Percentiles rank a stretch among this genome's conserved stretches.
These are phyloP conservation scores for Nicotiana rustica DNA, from an alignment of 305 asterid species.

Conservation along the genomic window DNA sequence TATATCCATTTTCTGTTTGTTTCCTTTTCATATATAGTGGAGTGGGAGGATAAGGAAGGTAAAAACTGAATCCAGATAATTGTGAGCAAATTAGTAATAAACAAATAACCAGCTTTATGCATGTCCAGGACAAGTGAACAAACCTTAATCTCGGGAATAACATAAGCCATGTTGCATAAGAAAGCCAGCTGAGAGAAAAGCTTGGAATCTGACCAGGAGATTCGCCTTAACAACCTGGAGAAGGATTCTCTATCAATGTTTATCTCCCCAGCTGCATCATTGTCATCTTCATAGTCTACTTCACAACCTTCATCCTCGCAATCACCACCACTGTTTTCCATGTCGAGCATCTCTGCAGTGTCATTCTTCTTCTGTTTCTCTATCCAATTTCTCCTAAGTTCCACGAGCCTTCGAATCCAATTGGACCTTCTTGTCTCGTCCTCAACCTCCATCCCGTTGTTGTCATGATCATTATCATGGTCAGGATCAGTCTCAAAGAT, in stretches of 20 bases:
- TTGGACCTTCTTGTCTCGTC: constrained; percentile 52
- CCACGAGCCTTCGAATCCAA: constrained; percentile 77
- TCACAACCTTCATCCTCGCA: constrained; percentile 52
- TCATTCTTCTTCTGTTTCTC: constrained; percentile 47
- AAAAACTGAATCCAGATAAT: not conserved
- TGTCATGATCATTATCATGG: constrained; percentile 2
- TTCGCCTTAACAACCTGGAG: constrained; percentile 54
- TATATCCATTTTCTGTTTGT: not conserved
- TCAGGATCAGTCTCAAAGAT: constrained; percentile 23
- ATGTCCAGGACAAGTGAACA: constrained; percentile 21
- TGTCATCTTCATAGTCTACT: constrained; percentile 67
- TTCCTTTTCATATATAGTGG: not conserved
- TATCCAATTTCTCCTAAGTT: constrained; percentile 65
- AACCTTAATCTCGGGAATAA: constrained; percentile 80
- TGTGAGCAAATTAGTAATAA: not conserved
- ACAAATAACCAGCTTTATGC: not conserved
- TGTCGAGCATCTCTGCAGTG: constrained; percentile 33
- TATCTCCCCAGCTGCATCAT: constrained; percentile 48
- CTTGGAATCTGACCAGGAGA: constrained; percentile 77
- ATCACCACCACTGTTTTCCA: constrained; percentile 1
- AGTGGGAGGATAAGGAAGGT: not conserved
- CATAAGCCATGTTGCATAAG: constrained; percentile 87
- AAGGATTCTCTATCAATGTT: constrained; percentile 56
- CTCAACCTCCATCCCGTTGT: constrained; percentile 37
- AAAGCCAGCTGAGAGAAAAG: constrained; percentile 77